Base-by-base conservation (phyloP, 352 stramenopile species). In the Phytophthora kernoviae region DNA sequence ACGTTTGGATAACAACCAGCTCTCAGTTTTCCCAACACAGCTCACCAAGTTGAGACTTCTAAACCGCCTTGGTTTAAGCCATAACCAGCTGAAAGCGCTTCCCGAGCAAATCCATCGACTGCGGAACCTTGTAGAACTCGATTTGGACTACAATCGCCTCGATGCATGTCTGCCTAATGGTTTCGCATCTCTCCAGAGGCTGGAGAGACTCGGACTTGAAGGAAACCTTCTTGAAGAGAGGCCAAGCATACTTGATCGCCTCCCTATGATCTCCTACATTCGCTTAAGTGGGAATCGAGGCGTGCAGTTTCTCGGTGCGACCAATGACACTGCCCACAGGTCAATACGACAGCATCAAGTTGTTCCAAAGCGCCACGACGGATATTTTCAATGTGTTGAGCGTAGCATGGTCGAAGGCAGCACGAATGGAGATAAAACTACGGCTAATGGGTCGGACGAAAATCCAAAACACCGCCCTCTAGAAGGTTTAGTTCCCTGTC, bases 141-240 rank as follows among this genome's bases (percentile, higher is more conserved):
- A 93, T 20, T 52, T 93, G 30, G 81, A 91, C 60, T 73, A 78
- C 63, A 93, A 93, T 34, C 30, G 24, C 11, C 74, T 93, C 22
- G 65, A 79, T 5, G 42, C 58, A 15, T 17, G 56, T 5, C 36
- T 93, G 12, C 77, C 81, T 1, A 20, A 60, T 9, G 79, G 77
- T 20, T 61, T 92, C 33, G 51, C 26, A 22, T 20, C 48, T 2
- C 70, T 93, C 17, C 67, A 65, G 21, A 58, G 73, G 3, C 74
- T 93, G 15, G 72, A 85, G 53, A 62, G 83, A 6, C 68, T 93
- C 17, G 81, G 83, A 18, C 71, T 93, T 10, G 81, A 89, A 47
- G 69, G 72, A 4, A 93, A 93, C 44, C 56, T 58, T 32, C 54
- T 93, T 8, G 46, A 27, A 0, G 39, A 46, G 9, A 62, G 21